Evolutionary conservation across 1,139 yeast genomes (phyloP).

Genomic region (Meyerozyma guilliermondii): DNA sequence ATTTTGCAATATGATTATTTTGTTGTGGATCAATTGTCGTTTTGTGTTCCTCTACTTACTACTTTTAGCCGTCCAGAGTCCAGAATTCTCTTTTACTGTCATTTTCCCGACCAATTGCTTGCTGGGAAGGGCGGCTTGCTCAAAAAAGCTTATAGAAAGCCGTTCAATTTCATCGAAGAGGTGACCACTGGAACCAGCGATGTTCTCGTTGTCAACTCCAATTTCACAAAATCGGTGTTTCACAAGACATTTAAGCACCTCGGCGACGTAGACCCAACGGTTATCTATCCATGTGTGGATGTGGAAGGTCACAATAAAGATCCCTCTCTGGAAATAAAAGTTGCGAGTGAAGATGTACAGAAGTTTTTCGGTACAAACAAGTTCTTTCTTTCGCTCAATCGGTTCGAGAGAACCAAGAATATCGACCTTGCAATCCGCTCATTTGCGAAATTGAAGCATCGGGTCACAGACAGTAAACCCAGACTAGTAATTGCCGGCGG

Average conservation of each 20-base stretch:
- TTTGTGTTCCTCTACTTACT: slow-evolving; percentile 73
- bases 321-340: slow-evolving; percentile 11
- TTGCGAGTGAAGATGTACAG: slow-evolving; percentile 24
- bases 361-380: slow-evolving; percentile 29
- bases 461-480: slow-evolving; percentile 14
- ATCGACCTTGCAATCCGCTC: slow-evolving; percentile 72
- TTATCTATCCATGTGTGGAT: slow-evolving; percentile 88
- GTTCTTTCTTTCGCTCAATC: slow-evolving; percentile 69
- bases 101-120: slow-evolving; percentile 86
- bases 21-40: slow-evolving; percentile 83
- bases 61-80: slow-evolving; percentile 37
- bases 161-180: slow-evolving; percentile 81
- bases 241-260: slow-evolving; percentile 54
- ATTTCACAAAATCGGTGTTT: slow-evolving; percentile 72
- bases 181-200: slow-evolving; percentile 77
- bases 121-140: slow-evolving; percentile 53
- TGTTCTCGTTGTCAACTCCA: slow-evolving; percentile 77
- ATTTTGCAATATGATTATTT: slow-evolving; percentile 58
- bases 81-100: slow-evolving; percentile 79
- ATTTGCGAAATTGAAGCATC: slow-evolving; percentile 38
- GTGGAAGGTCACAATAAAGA: slow-evolving; percentile 10
- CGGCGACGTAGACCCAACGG: slow-evolving; percentile 48
- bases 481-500: slow-evolving; percentile 87
- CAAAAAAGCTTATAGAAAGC: slow-evolving; percentile 65
- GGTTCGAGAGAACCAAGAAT: slow-evolving; percentile 86